A percentile compares a stretch with the other conserved stretches of the same genome.
phyloP scores from a whole-genome alignment of 2,329 filamentous ascomycete genomes.

The Fusarium poae region DNA sequence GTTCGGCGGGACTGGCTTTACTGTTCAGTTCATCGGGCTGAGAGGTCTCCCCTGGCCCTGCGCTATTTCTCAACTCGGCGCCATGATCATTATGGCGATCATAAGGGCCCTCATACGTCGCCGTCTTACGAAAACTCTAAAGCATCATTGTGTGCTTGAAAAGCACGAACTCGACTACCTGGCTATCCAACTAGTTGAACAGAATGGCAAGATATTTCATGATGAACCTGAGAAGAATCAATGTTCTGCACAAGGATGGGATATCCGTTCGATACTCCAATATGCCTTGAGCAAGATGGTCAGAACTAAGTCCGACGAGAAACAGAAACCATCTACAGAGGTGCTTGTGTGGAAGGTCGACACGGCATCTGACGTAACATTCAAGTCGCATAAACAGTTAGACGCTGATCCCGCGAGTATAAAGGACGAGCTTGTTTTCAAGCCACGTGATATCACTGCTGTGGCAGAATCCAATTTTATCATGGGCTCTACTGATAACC shows the following conservation, averaged over 20 bases:
- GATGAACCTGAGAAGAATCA: no score
- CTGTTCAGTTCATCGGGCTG: not conserved
- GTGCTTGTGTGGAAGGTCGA: not conserved
- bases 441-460: not conserved
- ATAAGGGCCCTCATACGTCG: rapidly evolving
- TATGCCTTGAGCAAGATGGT: no score
- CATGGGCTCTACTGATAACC: no score
- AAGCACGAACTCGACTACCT: not conserved
- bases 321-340: not conserved
- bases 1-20: not conserved
- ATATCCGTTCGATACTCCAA: no score
- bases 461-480: no score
- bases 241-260: no score
- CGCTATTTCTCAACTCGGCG: not conserved
- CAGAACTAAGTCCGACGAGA: no score
- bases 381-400: not conserved
- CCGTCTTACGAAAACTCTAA: rapidly evolving
- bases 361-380: not conserved
- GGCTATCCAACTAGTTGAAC: not conserved
- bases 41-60: not conserved
- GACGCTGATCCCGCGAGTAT: not conserved
- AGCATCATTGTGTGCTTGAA: rapidly evolving
- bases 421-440: not conserved
- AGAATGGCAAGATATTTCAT: not conserved
- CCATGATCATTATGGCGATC: not conserved